phyloP scores from a whole-genome alignment of 73 alveolate species.

The Tetrahymena elliotti region DNA sequence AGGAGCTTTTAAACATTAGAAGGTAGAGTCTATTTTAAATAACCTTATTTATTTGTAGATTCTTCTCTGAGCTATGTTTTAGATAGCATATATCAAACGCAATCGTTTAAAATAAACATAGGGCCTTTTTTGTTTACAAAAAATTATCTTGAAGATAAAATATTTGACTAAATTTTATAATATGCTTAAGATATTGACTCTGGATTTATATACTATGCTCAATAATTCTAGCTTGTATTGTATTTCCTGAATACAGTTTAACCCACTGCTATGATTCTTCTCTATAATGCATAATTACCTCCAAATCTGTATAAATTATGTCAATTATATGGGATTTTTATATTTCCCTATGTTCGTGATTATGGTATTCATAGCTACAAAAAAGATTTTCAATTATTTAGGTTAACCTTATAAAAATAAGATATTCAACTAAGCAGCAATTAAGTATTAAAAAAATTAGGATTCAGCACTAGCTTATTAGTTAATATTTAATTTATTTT shows the following conservation, averaged over 20 bases:
- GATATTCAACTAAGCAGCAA: neutral
- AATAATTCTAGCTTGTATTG: neutral
- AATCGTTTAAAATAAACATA: neutral
- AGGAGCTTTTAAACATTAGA: neutral
- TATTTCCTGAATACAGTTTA: neutral
- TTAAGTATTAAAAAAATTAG: neutral
- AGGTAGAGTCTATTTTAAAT: neutral
- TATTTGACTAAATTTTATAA: neutral
- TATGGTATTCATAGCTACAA: neutral
- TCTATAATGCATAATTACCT: neutral
- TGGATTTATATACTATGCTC: neutral
- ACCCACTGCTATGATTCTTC: neutral
- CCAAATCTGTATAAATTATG: neutral
- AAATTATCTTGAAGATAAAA: neutral
- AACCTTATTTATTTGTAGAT: neutral
- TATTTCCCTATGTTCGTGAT: neutral
- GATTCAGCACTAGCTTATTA: neutral
- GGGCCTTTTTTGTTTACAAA: neutral
- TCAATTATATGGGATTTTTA: neutral
- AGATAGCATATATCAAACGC: neutral
- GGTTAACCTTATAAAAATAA: neutral
- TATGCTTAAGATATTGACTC: neutral
- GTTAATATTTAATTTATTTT: neutral
- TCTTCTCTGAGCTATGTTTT: neutral
- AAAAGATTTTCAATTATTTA: neutral